Evolutionary conservation across 179 eudicot species (phyloP).

Genomic region (Dionaea muscipula): DNA sequence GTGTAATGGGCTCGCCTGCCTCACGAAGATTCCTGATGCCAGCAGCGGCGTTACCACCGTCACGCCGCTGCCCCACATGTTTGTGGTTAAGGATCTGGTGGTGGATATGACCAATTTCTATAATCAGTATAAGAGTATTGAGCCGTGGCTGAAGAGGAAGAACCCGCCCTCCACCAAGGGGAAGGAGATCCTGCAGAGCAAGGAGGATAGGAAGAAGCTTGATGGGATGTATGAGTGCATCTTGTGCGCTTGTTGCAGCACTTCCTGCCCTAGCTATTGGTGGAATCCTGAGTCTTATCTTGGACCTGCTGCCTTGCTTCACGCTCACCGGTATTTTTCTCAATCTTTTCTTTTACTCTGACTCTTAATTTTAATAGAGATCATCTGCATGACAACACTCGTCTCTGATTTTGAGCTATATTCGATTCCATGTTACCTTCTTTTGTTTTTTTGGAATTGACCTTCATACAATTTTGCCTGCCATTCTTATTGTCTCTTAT

Average conservation of each 20-base stretch:
- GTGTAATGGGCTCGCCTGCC: conserved; percentile 80
- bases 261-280: conserved; percentile 99
- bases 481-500: too few species aligned
- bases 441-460: too few species aligned
- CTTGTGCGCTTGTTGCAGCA: conserved; percentile 85
- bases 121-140: conserved; percentile 92
- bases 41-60: conserved; percentile 22
- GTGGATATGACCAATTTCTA: conserved; percentile 97
- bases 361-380: not conserved
- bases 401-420: too few species aligned
- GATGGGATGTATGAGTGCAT: conserved; percentile 99
- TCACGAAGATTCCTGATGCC: conserved; percentile 51
- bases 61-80: conserved; percentile 93
- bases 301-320: conserved; percentile 95
- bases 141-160: conserved; percentile 98
- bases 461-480: too few species aligned
- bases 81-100: conserved; percentile 90
- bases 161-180: conserved; percentile 31
- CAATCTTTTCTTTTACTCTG: not conserved
- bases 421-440: too few species aligned
- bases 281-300: conserved; percentile 94
- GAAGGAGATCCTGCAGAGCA: conserved; percentile 75
- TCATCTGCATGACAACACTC: too few species aligned
- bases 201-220: conserved; percentile 81
- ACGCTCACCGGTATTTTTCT: conserved; percentile 62